Evolutionary conservation across 208 protist species (phyloP).

Genomic region (Lotmaria passim): DNA sequence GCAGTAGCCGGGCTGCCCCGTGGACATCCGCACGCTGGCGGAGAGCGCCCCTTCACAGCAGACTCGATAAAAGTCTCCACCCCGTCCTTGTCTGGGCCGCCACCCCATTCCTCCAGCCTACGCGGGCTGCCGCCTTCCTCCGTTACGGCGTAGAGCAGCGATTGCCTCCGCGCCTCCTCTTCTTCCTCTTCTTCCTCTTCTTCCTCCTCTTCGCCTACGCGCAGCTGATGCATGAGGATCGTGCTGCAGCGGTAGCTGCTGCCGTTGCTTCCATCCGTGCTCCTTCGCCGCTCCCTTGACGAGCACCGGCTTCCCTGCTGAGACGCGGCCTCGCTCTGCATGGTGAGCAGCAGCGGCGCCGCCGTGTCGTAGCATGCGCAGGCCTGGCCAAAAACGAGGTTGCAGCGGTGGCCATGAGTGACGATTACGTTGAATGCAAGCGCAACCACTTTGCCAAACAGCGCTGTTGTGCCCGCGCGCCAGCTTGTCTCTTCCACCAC

Average conservation of each 20-base stretch:
- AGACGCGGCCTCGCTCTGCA: neutral
- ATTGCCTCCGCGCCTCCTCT: neutral
- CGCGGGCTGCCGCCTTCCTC: neutral
- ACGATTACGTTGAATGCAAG: constrained; percentile 77
- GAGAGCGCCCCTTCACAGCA: constrained; percentile 8
- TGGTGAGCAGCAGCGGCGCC: constrained; percentile 30
- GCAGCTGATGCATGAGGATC: constrained; percentile 31
- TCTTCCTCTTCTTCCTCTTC: neutral
- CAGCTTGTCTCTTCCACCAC: constrained; percentile 69
- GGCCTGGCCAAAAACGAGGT: constrained; percentile 81
- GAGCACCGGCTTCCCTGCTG: constrained; percentile 14
- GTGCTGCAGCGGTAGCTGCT: constrained; percentile 30
- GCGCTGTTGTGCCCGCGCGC: constrained; percentile 58
- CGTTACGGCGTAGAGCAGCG: neutral
- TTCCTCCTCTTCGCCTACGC: constrained; percentile 19
- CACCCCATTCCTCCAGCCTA: neutral
- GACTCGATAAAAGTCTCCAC: constrained; percentile 33
- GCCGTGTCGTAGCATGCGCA: constrained; percentile 79
- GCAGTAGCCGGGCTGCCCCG: constrained; percentile 1
- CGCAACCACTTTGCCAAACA: constrained; percentile 63
- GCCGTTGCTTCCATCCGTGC: neutral
- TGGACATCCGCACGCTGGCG: neutral
- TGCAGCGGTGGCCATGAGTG: constrained; percentile 53
- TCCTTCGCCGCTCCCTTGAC: neutral
- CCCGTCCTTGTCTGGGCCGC: neutral